Evolutionary conservation across 1,139 yeast genomes (phyloP), one percentile per base, ranked within the genome.

Genomic region (Hyphopichia khmerensis): DNA sequence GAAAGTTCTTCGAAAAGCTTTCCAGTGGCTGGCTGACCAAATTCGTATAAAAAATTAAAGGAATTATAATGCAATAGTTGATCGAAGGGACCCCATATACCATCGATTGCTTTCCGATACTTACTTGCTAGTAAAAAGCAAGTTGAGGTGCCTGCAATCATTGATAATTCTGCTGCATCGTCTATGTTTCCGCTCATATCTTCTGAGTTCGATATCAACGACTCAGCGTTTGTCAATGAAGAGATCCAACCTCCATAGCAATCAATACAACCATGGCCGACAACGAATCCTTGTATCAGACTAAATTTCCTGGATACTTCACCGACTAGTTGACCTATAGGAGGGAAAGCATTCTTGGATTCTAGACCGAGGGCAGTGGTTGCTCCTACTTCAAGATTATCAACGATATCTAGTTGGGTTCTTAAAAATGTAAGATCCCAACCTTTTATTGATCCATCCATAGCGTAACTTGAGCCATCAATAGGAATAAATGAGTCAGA

Each of bases 71-170:
- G 26, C 52, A 53, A 18, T 55, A 57, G 42, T 56, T 65, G 47
- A 50, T 53, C 32, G 50, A 72, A 80, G 0, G 85, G 85, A 0
- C 85, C 85, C 85, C 85, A 80, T 3, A 79, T 59, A 0, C 84
- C 84, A 0, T 63, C 56, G 4, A 29, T 29, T n/a, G 34, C 4
- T 5, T 17, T 2, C 68, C 53, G 23, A 62, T 56, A 1, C 35
- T 34, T 21, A 1, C 36, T 26, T 1, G 42, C 40, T 3, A 70
- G 51, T 3, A 80, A 50, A 46, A 69, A 79, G 48, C 86, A 80
- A 0, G 84, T 79, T 5, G 84, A 79, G 0, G 85, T 80, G 0
- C 85, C 85, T 1, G 84, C 85, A 9, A 79, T 73, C 76, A 79
- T 71, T 2, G 78, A 65, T 16, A 79, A 48, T 13, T 26, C 29